A percentile compares a stretch with the other conserved stretches of the same genome.
Conservation (phyloP, 306 rosid genomes). For the Pyrus betulifolia region DNA sequence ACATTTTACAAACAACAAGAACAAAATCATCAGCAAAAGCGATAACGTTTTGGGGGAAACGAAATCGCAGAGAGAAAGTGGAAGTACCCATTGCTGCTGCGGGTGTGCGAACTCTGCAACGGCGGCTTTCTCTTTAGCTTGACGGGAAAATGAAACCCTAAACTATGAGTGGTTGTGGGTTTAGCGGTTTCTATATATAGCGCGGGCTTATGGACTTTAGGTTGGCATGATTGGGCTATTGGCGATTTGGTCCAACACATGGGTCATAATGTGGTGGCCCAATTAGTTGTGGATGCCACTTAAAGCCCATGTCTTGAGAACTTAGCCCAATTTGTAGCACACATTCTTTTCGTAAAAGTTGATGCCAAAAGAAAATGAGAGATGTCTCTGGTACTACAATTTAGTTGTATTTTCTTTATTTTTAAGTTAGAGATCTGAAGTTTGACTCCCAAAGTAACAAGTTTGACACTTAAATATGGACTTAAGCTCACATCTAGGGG, state of each 20-base stretch:
- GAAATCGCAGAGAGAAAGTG: neutral
- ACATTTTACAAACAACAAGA: neutral
- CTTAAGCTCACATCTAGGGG: too few species aligned
- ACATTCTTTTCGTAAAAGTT: neutral
- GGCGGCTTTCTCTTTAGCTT: conserved; percentile 20
- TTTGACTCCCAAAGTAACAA: too few species aligned
- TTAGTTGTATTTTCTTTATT: too few species aligned
- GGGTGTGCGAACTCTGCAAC: conserved; percentile 10
- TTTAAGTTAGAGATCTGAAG: too few species aligned
- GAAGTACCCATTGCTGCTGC: conserved; percentile 50
- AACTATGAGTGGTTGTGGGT: neutral
- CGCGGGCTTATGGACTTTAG: neutral
- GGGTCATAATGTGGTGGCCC: neutral
- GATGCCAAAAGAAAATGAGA: too few species aligned
- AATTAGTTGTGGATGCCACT: neutral
- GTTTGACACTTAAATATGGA: too few species aligned
- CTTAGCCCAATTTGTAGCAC: neutral
- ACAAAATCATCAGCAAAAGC: neutral
- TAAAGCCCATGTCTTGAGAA: neutral
- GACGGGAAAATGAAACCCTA: conserved; percentile 34
- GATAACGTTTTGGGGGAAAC: neutral
- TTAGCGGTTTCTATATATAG: neutral
- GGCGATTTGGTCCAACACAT: neutral
- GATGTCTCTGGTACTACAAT: too few species aligned
- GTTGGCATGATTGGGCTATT: neutral